phyloP scores from a whole-genome alignment of 768 basidiomycete genomes.

The Tylopilus balloui region DNA sequence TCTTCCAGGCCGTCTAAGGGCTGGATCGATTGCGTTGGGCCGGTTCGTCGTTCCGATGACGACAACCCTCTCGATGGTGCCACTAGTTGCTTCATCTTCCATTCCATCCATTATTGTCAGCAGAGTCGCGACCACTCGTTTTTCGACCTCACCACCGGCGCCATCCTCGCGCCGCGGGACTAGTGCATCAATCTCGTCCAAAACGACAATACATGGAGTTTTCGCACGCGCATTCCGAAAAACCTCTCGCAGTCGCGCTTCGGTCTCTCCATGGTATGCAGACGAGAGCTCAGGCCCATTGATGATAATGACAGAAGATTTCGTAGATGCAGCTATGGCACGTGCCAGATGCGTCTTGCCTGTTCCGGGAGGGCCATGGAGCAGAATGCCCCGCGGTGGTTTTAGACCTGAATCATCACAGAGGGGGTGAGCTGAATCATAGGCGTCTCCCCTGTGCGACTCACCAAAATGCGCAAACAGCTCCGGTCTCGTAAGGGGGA shows the following conservation, averaged over 20 bases:
- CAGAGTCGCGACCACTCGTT: conserved; percentile 91
- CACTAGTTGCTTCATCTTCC: conserved; percentile 43
- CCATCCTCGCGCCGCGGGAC: conserved; percentile 88
- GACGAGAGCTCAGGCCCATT: conserved; percentile 95
- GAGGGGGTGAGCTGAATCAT: conserved; percentile 14
- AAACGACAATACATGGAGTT: conserved; percentile 88
- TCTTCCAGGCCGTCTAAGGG: conserved; percentile 80
- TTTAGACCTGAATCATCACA: conserved; percentile 62
- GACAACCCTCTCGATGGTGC: conserved; percentile 59
- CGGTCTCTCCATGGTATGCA: conserved; percentile 96
- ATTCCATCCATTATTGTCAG: conserved; percentile 94
- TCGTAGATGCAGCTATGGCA: conserved; percentile 85
- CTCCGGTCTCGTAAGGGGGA: conserved; percentile 79
- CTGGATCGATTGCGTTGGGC: conserved; percentile 94
- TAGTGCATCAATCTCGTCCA: conserved; percentile 95
- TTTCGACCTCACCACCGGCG: conserved; percentile 92
- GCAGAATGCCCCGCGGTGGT: conserved; percentile 90
- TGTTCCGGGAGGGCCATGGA: conserved; percentile 95
- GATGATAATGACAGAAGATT: conserved; percentile 84
- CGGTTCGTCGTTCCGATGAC: conserved; percentile 96
- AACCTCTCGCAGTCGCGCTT: conserved; percentile 82
- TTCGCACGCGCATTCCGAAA: conserved; percentile 79
- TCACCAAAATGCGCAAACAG: conserved; percentile 73
- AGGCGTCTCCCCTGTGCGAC: conserved; percentile 14
- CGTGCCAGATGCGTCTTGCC: conserved; percentile 97